Percentiles rank a stretch among this genome's conserved stretches.
These are phyloP conservation scores for Rhodomyrtus psidioides DNA, from an alignment of 441 rosid genomes.

Conservation along the genomic window DNA sequence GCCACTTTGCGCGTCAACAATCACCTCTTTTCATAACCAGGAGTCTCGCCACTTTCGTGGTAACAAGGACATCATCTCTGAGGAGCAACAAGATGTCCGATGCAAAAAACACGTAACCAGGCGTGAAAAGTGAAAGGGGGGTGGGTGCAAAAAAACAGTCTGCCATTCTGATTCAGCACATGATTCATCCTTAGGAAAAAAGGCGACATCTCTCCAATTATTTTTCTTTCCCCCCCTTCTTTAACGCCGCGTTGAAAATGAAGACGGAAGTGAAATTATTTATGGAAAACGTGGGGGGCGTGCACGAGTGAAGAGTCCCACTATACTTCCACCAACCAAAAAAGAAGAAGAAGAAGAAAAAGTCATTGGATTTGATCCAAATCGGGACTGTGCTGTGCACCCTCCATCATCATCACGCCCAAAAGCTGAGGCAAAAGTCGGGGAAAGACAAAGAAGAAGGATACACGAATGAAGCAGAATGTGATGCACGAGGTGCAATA, in stretches of 20 bases:
- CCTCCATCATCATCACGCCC: not conserved
- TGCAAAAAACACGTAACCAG: not conserved
- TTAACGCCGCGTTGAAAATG: not conserved
- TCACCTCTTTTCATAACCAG: no score
- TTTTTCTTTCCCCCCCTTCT: not conserved
- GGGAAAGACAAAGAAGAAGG: not conserved
- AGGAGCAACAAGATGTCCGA: not conserved
- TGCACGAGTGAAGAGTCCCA: not conserved
- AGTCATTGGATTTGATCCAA: not conserved
- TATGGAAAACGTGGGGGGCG: not conserved
- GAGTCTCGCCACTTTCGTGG: no score
- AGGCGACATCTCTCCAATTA: not conserved
- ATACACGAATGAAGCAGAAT: not conserved
- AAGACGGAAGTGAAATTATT: not conserved
- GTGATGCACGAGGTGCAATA: not conserved
- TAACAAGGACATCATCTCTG: not conserved
- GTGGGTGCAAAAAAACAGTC: no score
- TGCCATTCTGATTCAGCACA: not conserved
- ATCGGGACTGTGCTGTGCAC: no score
- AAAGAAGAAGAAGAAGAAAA: no score
- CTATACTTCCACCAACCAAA: no score
- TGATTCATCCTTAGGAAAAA: not conserved
- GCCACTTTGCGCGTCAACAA: no score
- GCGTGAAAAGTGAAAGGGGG: not conserved
- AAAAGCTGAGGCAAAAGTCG: not conserved